Evolutionary conservation across 108 stramenopile genomes (phyloP).

Genomic region (Bacterosira constricta): DNA sequence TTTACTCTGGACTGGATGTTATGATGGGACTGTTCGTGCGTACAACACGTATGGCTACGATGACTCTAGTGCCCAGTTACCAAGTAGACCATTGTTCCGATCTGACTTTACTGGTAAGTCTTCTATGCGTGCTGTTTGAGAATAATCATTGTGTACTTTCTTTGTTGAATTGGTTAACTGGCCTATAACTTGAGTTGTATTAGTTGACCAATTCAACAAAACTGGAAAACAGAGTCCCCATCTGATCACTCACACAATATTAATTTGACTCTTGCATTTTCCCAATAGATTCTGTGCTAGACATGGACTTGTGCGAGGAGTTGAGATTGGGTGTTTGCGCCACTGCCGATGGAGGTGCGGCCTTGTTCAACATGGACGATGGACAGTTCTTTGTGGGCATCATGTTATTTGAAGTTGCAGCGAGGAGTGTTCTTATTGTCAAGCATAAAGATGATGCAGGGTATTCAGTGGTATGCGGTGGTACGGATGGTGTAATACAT

Average conservation of each 20-base stretch:
- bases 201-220: no score
- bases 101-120: constrained; percentile 28
- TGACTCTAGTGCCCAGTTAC: not conserved
- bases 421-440: constrained; percentile 49
- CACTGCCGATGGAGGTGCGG: constrained; percentile 47
- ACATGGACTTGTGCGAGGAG: constrained; percentile 48
- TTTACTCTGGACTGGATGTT: constrained; percentile 49
- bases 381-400: constrained; percentile 49
- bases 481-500: constrained; percentile 54
- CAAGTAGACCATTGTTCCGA: constrained; percentile 15
- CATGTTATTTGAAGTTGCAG: constrained; percentile 43
- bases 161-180: no score
- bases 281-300: constrained; percentile 27
- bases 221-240: no score
- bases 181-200: no score
- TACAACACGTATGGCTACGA: constrained; percentile 32
- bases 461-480: constrained; percentile 53
- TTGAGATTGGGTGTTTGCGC: constrained; percentile 53
- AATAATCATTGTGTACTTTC: no score
- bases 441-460: constrained; percentile 28
- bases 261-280: no score
- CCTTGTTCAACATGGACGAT: constrained; percentile 52
- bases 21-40: constrained; percentile 50
- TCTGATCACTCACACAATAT: no score
- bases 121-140: no score